Conservation (phyloP, 345 rosid species). For the Trapa bicornis region DNA sequence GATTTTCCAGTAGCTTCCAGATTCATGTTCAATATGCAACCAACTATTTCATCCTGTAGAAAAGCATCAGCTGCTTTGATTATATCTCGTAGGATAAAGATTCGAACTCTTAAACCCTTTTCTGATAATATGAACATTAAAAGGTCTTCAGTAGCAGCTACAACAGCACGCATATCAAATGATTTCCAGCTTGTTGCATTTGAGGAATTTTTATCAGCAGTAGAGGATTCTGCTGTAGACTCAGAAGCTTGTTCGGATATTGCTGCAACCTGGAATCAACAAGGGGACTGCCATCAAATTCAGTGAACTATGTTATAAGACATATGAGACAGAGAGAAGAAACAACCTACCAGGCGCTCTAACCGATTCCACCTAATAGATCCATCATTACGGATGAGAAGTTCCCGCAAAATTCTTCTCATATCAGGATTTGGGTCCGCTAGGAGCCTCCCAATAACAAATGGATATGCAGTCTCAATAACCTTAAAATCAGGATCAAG, state of each 20-base stretch:
- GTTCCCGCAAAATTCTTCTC: conserved; percentile 83
- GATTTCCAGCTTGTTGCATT: conserved; percentile 53
- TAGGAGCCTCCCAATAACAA: conserved; percentile 57
- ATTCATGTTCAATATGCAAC: conserved; percentile 20
- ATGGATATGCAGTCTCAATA: conserved; percentile 60
- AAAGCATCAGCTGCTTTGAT: conserved; percentile 45
- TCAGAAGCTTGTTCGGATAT: conserved; percentile 13
- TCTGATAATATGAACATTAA: too few species aligned
- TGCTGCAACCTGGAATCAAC: conserved; percentile 52
- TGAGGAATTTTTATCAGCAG: conserved; percentile 18
- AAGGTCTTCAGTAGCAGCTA: conserved; percentile 57
- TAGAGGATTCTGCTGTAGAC: conserved; percentile 24
- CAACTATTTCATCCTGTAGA: conserved; percentile 34
- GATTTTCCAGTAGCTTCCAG: conserved; percentile 13
- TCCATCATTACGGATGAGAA: conserved; percentile 69
- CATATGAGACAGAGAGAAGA: too few species aligned
- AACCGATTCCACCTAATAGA: conserved; percentile 91
- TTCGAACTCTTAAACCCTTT: conserved; percentile 26
- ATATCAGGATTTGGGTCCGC: conserved; percentile 91
- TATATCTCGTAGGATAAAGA: conserved; percentile 71
- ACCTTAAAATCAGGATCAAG: conserved; percentile 89
- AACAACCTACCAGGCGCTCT: conserved; percentile 59
- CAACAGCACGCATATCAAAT: conserved; percentile 76
- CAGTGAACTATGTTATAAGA: too few species aligned
- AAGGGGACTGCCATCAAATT: background rate